These are phyloP conservation scores for Blastobotrys buckinghamii DNA, from an alignment of 1,139 yeast species.

Conservation along the genomic window DNA sequence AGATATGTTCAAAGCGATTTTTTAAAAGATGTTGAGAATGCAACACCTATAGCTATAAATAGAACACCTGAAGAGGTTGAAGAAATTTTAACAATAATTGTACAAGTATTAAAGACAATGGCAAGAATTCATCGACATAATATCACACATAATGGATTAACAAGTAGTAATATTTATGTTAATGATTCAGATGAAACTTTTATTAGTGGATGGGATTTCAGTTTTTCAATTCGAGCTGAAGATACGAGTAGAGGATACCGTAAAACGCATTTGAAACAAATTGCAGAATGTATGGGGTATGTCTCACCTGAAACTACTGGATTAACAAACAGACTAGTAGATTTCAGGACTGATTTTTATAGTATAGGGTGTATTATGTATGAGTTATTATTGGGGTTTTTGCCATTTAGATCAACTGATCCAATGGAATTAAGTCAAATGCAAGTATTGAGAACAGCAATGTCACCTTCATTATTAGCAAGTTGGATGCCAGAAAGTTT, in stretches of 20 bases:
- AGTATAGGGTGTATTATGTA: slow-evolving; percentile 48
- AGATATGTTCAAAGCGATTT: slow-evolving; percentile 14
- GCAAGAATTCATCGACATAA: slow-evolving; percentile 40
- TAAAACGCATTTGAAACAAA: slow-evolving; percentile 27
- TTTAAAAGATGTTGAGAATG: neutral
- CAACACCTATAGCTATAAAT: slow-evolving; percentile 7
- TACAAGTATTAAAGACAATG: slow-evolving; percentile 37
- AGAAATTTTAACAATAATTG: slow-evolving; percentile 35
- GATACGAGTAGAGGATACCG: slow-evolving; percentile 35
- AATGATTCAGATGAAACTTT: slow-evolving; percentile 35
- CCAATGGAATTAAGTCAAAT: slow-evolving; percentile 40
- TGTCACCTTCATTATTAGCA: slow-evolving; percentile 38
- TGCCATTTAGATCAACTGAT: slow-evolving; percentile 43
- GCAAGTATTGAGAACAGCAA: slow-evolving; percentile 42
- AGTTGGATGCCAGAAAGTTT: slow-evolving; percentile 39
- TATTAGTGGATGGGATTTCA: slow-evolving; percentile 48
- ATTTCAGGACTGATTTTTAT: slow-evolving; percentile 47
- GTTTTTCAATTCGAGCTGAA: slow-evolving; percentile 42
- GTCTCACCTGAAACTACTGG: slow-evolving; percentile 51
- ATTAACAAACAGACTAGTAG: slow-evolving; percentile 39
- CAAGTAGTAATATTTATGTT: slow-evolving; percentile 37
- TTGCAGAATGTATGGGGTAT: slow-evolving; percentile 42
- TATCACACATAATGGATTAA: slow-evolving; percentile 47
- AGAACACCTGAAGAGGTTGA: slow-evolving; percentile 27
- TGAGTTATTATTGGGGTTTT: slow-evolving; percentile 42